Percentiles rank a stretch among this genome's conserved stretches.
Conservation (phyloP, 2,329 filamentous ascomycete species). For the Arthrobotrys iridis region DNA sequence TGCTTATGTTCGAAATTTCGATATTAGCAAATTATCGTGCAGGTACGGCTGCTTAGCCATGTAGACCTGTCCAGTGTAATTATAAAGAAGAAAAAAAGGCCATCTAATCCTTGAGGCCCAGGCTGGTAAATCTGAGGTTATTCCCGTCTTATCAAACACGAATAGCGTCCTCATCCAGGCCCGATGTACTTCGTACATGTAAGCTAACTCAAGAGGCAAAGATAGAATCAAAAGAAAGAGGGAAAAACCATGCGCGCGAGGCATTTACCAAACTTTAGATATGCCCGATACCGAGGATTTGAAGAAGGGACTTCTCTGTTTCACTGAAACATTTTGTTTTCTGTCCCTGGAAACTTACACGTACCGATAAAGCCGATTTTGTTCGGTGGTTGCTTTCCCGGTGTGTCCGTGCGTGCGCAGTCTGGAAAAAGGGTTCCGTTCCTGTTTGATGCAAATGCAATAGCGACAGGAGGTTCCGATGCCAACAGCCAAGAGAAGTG, state of each 20-base stretch:
- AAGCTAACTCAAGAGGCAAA: no score
- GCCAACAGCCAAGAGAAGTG: constrained; percentile 21
- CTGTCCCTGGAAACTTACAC: background rate
- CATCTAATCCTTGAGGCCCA: constrained; percentile 19
- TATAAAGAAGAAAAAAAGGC: no score
- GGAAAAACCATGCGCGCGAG: constrained; percentile 35
- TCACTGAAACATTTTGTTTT: constrained; percentile 8
- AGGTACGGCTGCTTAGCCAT: background rate
- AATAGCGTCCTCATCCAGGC: no score
- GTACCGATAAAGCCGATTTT: constrained; percentile 5
- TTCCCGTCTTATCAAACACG: constrained; percentile 13
- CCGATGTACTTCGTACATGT: no score
- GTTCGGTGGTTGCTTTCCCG: background rate
- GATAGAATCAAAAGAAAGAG: background rate
- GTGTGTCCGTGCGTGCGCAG: constrained; percentile 16
- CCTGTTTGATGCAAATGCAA: no score
- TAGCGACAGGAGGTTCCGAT: constrained; percentile 5
- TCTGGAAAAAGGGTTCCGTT: constrained; percentile 8
- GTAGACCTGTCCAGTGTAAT: no score
- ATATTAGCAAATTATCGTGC: constrained; percentile 9
- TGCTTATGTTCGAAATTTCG: background rate
- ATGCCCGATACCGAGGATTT: constrained; percentile 23
- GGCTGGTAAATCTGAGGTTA: background rate
- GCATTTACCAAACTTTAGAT: constrained; percentile 44
- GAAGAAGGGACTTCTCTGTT: no score